Conservation (phyloP, 2,329 filamentous ascomycete genomes). For the Penicillium expansum region DNA sequence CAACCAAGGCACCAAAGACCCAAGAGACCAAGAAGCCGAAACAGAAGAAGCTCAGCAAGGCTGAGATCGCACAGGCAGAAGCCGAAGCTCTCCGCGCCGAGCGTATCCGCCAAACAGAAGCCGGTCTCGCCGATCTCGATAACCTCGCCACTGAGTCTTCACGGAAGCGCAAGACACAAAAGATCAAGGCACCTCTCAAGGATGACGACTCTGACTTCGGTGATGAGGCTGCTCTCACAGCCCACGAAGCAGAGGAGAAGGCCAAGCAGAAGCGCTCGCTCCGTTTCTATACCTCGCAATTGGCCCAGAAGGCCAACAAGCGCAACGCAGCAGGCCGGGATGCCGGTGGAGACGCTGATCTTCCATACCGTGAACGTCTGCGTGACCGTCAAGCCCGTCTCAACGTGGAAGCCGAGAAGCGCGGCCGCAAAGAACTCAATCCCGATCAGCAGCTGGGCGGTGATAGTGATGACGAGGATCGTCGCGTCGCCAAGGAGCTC, state of each 20-base stretch:
- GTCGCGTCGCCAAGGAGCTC: constrained; percentile 53
- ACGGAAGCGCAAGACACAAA: constrained; percentile 46
- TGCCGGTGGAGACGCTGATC: constrained; percentile 57
- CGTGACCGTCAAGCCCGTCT: constrained; percentile 82
- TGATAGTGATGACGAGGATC: constrained; percentile 65
- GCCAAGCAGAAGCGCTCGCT: constrained; percentile 85
- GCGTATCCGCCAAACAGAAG: constrained; percentile 58
- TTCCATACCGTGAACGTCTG: constrained; percentile 82
- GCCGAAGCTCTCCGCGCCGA: constrained; percentile 54
- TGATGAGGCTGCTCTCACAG: constrained; percentile 78
- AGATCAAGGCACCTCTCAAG: constrained; percentile 31
- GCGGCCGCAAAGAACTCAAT: constrained; percentile 64
- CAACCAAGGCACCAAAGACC: constrained; percentile 29
- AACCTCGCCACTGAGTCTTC: constrained; percentile 53
- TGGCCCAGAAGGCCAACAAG: constrained; percentile 89
- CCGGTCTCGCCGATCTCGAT: constrained; percentile 71
- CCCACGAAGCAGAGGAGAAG: constrained; percentile 79
- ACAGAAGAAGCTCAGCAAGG: constrained; percentile 48
- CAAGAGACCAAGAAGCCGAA: constrained; percentile 40
- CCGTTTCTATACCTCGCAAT: constrained; percentile 97
- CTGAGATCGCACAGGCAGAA: constrained; percentile 53
- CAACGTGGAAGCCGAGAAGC: constrained; percentile 81
- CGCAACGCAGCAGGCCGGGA: constrained; percentile 63
- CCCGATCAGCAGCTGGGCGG: constrained; percentile 68
- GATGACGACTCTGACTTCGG: constrained; percentile 79